Base-by-base conservation (phyloP, 768 basidiomycete genomes). In the Mycena pura region DNA sequence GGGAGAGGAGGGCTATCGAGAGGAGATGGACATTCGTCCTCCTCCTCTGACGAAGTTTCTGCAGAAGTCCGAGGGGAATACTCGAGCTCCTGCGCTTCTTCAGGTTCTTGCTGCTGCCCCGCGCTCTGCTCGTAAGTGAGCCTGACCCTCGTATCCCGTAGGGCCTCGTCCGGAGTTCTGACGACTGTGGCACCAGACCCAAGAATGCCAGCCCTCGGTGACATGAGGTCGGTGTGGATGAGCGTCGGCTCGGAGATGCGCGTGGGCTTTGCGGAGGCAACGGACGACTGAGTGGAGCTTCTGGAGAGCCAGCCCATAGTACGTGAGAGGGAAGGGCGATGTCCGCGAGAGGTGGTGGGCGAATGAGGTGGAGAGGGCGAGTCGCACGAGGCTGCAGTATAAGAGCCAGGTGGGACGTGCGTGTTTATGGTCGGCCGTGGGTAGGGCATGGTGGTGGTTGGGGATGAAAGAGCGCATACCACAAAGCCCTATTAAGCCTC, bases 111-210 rank as follows among this genome's bases (percentile, higher is more conserved):
- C 34, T 70, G 65, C 31, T 43, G 60, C 17, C 63, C 47, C 29
- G 65, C 66, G 24, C 63, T 71, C 24, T n/a, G n/a, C n/a, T 74
- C 73, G 39, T 70, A 76, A 8, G 74, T 77, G n/a, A 81, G 72
- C 41, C 81, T 72, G 3, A 84, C 78, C 19, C 78, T 74, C 0
- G 82, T 81, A 46, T 81, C 82, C 44, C 79, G 77, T 28, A 94
- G 77, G 21, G 92, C 92, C 55, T 94, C 92, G 64, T 89, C 86
- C 8, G 92, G 92, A 0, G 92, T 93, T 57, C 87, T 80, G 34
- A 93, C 92, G 28, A 94, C 78, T 2, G 81, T 88, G 14, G 92
- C 92, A 38, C 92, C 91, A 19, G 83, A 70, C n/a, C 90, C 91
- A 19, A 91, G 82, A 3, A 77, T 72, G 3, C 85, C 85, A 40